A percentile compares a stretch with the other conserved stretches of the same genome.
Conservation (phyloP, 495 filamentous ascomycete species). For the Pseudevernia furfuracea region DNA sequence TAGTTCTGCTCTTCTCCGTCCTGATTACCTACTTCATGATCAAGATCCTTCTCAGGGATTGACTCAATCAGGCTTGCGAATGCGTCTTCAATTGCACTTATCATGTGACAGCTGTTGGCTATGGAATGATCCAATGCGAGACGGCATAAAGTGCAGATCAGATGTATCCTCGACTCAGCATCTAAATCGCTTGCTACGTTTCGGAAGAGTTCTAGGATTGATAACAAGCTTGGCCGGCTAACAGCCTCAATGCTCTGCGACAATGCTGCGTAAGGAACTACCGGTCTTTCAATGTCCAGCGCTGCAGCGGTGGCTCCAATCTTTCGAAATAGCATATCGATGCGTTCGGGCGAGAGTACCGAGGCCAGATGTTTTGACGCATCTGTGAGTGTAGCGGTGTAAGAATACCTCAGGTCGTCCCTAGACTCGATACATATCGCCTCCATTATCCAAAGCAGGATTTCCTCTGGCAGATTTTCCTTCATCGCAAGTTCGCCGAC, state of each 20-base stretch:
- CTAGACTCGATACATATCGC: slow-evolving; percentile 55
- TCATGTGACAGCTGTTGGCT: slow-evolving; percentile 35
- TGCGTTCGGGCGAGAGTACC: slow-evolving; percentile 11
- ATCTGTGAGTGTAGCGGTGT: slow-evolving; percentile 44
- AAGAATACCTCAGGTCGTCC: slow-evolving; percentile 56
- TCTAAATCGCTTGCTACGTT: slow-evolving; percentile 32
- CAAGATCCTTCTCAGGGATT: slow-evolving; percentile 29
- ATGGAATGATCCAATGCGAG: slow-evolving; percentile 52
- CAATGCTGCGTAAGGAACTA: slow-evolving; percentile 7
- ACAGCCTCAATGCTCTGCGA: slow-evolving; percentile 6
- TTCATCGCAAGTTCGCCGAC: slow-evolving; percentile 51
- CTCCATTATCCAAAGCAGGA: slow-evolving; percentile 66
- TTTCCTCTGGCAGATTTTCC: slow-evolving; percentile 55
- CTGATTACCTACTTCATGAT: slow-evolving; percentile 30
- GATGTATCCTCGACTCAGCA: slow-evolving; percentile 27
- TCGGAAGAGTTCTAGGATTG: slow-evolving; percentile 33
- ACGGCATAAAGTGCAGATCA: slow-evolving; percentile 35
- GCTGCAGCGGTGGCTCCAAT: slow-evolving; percentile 24
- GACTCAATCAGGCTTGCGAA: slow-evolving; percentile 37
- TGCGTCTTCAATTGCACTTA: slow-evolving; percentile 40
- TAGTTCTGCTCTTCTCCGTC: neutral
- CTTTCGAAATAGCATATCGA: slow-evolving; percentile 21
- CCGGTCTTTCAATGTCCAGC: slow-evolving; percentile 15
- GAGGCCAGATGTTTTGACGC: slow-evolving; percentile 13
- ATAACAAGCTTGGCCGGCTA: slow-evolving; percentile 24